phyloP scores from a whole-genome alignment of 2,329 filamentous ascomycete species.

The Aspergillus sp. region DNA sequence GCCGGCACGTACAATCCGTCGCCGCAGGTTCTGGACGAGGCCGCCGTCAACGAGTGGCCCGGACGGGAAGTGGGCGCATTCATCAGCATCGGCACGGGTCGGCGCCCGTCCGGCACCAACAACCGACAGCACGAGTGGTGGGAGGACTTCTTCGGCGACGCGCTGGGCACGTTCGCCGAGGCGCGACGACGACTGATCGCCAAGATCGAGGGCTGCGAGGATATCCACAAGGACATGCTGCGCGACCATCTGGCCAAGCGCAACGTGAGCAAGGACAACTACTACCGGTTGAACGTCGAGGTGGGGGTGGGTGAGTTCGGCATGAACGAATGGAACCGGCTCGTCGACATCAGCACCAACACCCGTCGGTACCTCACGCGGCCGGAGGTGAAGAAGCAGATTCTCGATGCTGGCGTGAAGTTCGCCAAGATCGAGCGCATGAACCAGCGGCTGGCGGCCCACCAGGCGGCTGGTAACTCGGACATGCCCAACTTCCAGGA shows the following conservation, averaged over 20 bases:
- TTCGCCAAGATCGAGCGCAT: slow-evolving; percentile 80
- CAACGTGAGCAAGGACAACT: slow-evolving; percentile 82
- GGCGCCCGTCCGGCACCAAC: slow-evolving; percentile 71
- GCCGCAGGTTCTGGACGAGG: slow-evolving; percentile 83
- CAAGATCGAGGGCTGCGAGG: slow-evolving; percentile 95
- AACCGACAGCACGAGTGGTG: slow-evolving; percentile 77
- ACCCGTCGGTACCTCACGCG: slow-evolving; percentile 80
- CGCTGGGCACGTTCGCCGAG: slow-evolving; percentile 84
- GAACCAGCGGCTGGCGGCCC: slow-evolving; percentile 64
- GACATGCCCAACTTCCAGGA: slow-evolving; percentile 31
- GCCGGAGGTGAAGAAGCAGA: slow-evolving; percentile 72
- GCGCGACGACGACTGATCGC: slow-evolving; percentile 78
- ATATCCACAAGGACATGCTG: slow-evolving; percentile 82
- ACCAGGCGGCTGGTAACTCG: slow-evolving; percentile 34
- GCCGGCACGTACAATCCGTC: slow-evolving; percentile 88
- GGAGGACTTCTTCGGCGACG: slow-evolving; percentile 73
- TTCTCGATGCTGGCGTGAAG: slow-evolving; percentile 72
- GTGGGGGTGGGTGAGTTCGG: slow-evolving; percentile 94
- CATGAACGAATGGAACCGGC: slow-evolving; percentile 95
- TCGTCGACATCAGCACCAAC: slow-evolving; percentile 93
- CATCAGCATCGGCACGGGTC: slow-evolving; percentile 91
- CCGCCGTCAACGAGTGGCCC: slow-evolving; percentile 89
- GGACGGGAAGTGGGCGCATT: slow-evolving; percentile 90
- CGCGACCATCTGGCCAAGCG: slow-evolving; percentile 74
- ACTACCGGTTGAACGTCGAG: slow-evolving; percentile 95